Evolutionary conservation across 148 eudicot genomes (phyloP), one percentile per base, ranked within the genome.

Genomic region (Persicaria tinctoria): DNA sequence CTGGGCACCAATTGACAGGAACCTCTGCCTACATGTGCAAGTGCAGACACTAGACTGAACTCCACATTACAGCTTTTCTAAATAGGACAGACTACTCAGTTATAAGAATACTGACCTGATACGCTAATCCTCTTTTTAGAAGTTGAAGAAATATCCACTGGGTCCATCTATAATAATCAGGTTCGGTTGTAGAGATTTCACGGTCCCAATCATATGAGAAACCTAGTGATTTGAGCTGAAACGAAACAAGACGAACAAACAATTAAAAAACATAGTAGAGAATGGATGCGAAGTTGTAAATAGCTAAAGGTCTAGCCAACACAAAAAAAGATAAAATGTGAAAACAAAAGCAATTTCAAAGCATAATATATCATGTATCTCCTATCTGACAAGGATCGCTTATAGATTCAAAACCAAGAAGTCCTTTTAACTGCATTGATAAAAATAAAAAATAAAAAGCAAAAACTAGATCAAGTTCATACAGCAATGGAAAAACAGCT

Each of bases 201-300:
- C 99, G 97, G 79, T 95, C 97, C 99, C 99, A 95, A 66, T 95
- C 99, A 80, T 90, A 95, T 45, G 99, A 95, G 81, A 95, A 95
- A 76, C 99, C 99, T 76, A 95, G 82, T 73, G 87, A 86, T 82
- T 95, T 95, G 57, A 95, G 97, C 99, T 95, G 86, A 53, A 72
- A 80, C n/a, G 68, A 77, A 79, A 13, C 45, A 11, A 53, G 10
- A 54, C 75, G 46, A 51, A 73, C 78, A 79, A 82, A 55, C 27
- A 70, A 49, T 59, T 72, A 3, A 32, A 6, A 46, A 77, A 6
- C 41, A 32, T 1, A 32, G 41, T 32, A 32, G 41, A 32, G 41
- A 32, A 32, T 32, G 41, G 41, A 32, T 32, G 41, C 3, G 2
- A 32, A 32, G 41, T 32, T 32, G 41, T 32, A 49, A 23, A 50